Conservation (phyloP, 257 asterid genomes). For the Plantago elongata region DNA sequence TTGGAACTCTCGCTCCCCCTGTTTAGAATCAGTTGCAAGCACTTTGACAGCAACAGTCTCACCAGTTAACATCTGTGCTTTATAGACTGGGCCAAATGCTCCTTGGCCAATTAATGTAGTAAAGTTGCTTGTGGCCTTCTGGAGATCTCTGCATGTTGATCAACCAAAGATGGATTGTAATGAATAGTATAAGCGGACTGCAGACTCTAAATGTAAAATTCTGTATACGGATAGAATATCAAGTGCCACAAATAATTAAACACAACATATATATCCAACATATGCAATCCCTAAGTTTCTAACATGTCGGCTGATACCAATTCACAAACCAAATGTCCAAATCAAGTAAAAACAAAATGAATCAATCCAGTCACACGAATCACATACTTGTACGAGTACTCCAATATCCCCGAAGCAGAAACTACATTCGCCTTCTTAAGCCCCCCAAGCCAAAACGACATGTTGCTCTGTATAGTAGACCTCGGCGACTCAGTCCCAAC, state of each 20-base stretch:
- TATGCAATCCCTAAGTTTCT: background rate
- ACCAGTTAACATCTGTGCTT: conserved; percentile 78
- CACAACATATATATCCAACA: background rate
- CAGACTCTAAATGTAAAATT: conserved; percentile 7
- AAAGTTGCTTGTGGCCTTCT: conserved; percentile 81
- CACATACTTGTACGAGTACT: conserved; percentile 79
- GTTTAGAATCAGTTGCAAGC: conserved; percentile 88
- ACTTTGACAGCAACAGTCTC: conserved; percentile 92
- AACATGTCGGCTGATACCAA: background rate
- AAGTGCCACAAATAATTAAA: background rate
- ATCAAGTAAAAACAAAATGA: too few relatives aligned
- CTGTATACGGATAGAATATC: conserved; percentile 10
- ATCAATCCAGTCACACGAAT: too few relatives aligned
- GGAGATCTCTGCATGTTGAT: conserved; percentile 68
- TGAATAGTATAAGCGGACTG: background rate
- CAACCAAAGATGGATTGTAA: conserved; percentile 23
- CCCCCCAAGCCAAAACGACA: conserved; percentile 54
- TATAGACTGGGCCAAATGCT: conserved; percentile 89
- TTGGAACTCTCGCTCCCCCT: conserved; percentile 93
- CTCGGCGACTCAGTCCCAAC: conserved; percentile 72
- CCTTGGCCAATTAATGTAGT: conserved; percentile 91
- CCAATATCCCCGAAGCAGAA: conserved; percentile 75
- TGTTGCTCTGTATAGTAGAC: conserved; percentile 38
- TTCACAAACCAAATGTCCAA: background rate
- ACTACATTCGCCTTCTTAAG: conserved; percentile 50